phyloP scores from a whole-genome alignment of 2,329 filamentous ascomycete genomes.

The Neospermospora avenae region DNA sequence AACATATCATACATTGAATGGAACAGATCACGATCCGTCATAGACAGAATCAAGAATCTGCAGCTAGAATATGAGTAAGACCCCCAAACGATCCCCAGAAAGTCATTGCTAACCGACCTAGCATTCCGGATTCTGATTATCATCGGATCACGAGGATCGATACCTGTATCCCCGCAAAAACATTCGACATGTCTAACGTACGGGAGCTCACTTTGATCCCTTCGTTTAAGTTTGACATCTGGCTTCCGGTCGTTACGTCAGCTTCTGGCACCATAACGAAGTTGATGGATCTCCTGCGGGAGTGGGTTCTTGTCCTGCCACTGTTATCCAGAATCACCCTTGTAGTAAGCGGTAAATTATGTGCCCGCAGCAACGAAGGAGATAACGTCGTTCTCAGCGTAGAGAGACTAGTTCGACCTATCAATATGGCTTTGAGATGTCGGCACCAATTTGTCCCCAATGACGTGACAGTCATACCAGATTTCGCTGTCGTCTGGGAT shows the following conservation, averaged over 20 bases:
- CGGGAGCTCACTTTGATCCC: too few relatives aligned
- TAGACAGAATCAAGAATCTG: background rate
- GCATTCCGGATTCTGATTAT: too few relatives aligned
- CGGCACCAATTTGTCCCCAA: background rate
- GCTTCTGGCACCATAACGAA: too few relatives aligned
- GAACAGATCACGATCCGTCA: background rate
- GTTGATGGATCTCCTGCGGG: background rate
- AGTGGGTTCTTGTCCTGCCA: background rate
- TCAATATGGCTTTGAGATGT: background rate
- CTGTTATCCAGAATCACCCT: background rate
- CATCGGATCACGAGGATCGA: too few relatives aligned
- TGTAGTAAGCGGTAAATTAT: background rate
- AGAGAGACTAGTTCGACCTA: background rate
- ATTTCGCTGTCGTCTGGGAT: background rate
- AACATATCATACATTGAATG: too few relatives aligned
- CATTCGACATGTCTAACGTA: too few relatives aligned
- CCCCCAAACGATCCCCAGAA: too few relatives aligned
- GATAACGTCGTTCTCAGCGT: background rate
- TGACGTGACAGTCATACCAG: background rate
- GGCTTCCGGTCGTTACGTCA: too few relatives aligned
- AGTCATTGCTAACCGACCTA: too few relatives aligned
- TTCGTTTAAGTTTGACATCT: too few relatives aligned
- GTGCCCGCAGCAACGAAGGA: background rate
- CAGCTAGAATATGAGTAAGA: background rate
- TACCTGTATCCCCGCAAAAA: too few relatives aligned